A percentile compares a stretch with the other conserved stretches of the same genome.
These are phyloP conservation scores for Neoboletus subvelutipes DNA, from an alignment of 768 basidiomycete species.

Conservation along the genomic window DNA sequence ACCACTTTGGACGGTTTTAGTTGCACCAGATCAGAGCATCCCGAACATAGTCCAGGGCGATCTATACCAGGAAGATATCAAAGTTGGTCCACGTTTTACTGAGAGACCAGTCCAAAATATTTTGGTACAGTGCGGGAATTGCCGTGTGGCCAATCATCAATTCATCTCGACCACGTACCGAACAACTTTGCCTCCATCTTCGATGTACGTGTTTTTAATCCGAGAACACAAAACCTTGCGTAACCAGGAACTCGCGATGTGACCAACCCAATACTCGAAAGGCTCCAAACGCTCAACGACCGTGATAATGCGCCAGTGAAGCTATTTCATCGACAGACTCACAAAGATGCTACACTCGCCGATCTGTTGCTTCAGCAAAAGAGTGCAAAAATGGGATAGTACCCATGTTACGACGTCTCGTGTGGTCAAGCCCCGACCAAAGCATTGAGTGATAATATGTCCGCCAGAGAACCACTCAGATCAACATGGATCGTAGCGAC, in stretches of 20 bases:
- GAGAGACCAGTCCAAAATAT: background rate
- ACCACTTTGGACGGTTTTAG: background rate
- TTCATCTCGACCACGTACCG: no score
- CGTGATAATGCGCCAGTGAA: background rate
- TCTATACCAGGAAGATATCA: background rate
- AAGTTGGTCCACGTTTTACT: background rate
- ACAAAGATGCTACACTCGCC: conserved; percentile 5
- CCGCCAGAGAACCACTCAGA: no score
- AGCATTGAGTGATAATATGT: no score
- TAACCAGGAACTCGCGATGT: no score
- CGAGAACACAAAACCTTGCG: no score
- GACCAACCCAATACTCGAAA: background rate
- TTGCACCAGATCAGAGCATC: no score
- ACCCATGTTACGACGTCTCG: conserved; percentile 11
- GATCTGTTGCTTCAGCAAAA: background rate
- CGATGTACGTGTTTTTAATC: no score
- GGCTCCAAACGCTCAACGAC: background rate
- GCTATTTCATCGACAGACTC: conserved; percentile 1
- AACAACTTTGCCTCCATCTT: no score
- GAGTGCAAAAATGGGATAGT: background rate
- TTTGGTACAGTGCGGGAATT: no score
- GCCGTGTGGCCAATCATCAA: no score
- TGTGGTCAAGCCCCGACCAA: conserved; percentile 6
- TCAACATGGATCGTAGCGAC: background rate
- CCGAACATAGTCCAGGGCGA: background rate